These are phyloP conservation scores for Isatis lusitanica DNA, from an alignment of 441 rosid species.

Conservation along the genomic window DNA sequence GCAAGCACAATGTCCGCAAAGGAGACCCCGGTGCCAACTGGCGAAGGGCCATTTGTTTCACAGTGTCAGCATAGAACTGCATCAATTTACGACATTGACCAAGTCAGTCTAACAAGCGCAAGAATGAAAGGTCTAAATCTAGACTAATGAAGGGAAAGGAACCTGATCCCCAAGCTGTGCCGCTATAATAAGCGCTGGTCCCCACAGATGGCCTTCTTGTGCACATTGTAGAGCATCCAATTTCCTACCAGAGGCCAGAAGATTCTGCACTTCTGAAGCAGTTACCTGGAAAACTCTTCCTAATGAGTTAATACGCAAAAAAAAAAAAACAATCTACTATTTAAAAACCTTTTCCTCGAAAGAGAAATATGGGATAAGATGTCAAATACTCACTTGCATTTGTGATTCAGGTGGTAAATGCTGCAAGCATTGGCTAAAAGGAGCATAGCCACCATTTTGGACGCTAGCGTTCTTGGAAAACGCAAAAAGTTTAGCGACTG, in stretches of 20 bases:
- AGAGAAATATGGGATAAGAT: slow-evolving; percentile 8
- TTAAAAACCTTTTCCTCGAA: not conserved
- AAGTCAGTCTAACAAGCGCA: slow-evolving; percentile 19
- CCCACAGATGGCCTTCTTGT: slow-evolving; percentile 96
- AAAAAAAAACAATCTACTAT: not conserved
- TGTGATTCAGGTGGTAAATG: slow-evolving; percentile 84
- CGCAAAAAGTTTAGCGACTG: slow-evolving; percentile 91
- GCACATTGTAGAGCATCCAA: slow-evolving; percentile 82
- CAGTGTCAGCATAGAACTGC: slow-evolving; percentile 89
- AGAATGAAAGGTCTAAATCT: not conserved
- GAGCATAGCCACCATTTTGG: slow-evolving; percentile 52
- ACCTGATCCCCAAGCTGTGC: slow-evolving; percentile 98
- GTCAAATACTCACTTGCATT: slow-evolving; percentile 71
- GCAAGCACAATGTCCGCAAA: slow-evolving; percentile 90
- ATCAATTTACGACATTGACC: slow-evolving; percentile 26
- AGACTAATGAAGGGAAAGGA: slow-evolving; percentile 29
- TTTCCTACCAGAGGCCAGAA: slow-evolving; percentile 93
- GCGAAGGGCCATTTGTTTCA: slow-evolving; percentile 93
- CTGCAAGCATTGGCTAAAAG: slow-evolving; percentile 73
- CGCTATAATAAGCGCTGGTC: slow-evolving; percentile 96
- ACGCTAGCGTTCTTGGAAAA: slow-evolving; percentile 54
- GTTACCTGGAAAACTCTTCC: slow-evolving; percentile 62
- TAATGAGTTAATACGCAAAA: slow-evolving; percentile 30
- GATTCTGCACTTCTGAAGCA: slow-evolving; percentile 89
- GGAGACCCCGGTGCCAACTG: slow-evolving; percentile 97